Evolutionary conservation across 2,329 filamentous ascomycete genomes (phyloP), one percentile per base, ranked within the genome.

Genomic region (Aspergillus piperis): DNA sequence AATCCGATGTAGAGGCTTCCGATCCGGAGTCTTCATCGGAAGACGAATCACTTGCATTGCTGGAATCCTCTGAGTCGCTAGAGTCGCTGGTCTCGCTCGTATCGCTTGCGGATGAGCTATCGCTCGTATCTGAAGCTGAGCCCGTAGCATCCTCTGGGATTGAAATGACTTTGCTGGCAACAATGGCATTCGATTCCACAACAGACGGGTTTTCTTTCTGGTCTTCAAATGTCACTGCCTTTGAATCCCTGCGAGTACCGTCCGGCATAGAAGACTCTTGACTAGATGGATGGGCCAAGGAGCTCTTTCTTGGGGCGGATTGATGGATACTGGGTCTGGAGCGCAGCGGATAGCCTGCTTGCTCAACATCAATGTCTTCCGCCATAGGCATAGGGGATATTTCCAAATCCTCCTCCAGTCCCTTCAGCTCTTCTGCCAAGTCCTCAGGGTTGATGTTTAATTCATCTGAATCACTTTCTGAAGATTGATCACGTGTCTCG

Each of bases 341-440:
- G 50, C 66, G 63, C 30, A 64, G 51, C 30, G 61, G 36, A 57
- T 66, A 60, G 21, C 53, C 27, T 3, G 51, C 7, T 42, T 60
- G 58, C 39, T 65, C 64, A 3, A 53, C 56, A 10, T 68, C 66
- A 10, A 64, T 58, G 13, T 67, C 63, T 23, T 58, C 62, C 13
- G 30, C 42, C 11, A 73, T 68, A 42, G 64, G 57, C 23, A 67
- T 53, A 8, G 70, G 64, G 8, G 71, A 64, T 7, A 68, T 67
- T 48, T 74, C 72, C 59, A 79, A 77, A 42, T 82, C 80, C 5
- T 78, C 72, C 41, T 74, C 72, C 1, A 83, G 66, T 25, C 77
- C 76, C 49, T 78, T 72, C n/a, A 82, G 70, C 58, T 83, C 81
- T 25, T 81, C 75, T 11, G 71, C 70, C 3, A 81, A 62, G 57